Evolutionary conservation across 768 basidiomycete genomes (phyloP).

Genomic region (Hypsizygus marmoreus): DNA sequence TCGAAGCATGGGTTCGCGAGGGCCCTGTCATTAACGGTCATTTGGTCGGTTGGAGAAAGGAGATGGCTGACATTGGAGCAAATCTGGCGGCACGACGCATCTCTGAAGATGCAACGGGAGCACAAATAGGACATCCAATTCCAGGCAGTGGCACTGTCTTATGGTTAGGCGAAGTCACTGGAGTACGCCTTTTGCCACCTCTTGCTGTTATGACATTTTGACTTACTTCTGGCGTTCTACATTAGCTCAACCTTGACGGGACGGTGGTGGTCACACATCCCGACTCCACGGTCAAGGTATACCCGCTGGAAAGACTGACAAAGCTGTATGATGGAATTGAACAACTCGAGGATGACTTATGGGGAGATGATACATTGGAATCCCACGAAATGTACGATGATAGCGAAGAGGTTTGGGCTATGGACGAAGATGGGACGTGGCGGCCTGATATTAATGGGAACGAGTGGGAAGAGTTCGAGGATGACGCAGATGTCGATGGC

Average conservation of each 20-base stretch:
- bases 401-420: conserved; percentile 42
- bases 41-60: conserved; percentile 70
- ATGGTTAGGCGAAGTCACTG: conserved; percentile 90
- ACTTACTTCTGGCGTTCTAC: conserved; percentile 9
- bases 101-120: conserved; percentile 38
- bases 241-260: conserved; percentile 74
- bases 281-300: conserved; percentile 45
- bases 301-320: conserved; percentile 70
- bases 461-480: conserved; percentile 40
- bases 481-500: conserved; percentile 28
- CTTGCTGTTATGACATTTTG: conserved; percentile 23
- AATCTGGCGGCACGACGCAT: conserved; percentile 51
- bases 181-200: too few relatives aligned
- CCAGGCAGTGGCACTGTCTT: conserved; percentile 44
- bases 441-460: conserved; percentile 42
- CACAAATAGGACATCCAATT: conserved; percentile 43
- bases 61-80: conserved; percentile 66
- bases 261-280: conserved; percentile 74
- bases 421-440: conserved; percentile 49
- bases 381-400: conserved; percentile 45
- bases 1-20: conserved; percentile 80
- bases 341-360: conserved; percentile 71
- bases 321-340: conserved; percentile 81
- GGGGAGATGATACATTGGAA: conserved; percentile 53
- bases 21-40: conserved; percentile 51